Base-by-base conservation (phyloP, 352 stramenopile species). In the Pythium aquatile region DNA sequence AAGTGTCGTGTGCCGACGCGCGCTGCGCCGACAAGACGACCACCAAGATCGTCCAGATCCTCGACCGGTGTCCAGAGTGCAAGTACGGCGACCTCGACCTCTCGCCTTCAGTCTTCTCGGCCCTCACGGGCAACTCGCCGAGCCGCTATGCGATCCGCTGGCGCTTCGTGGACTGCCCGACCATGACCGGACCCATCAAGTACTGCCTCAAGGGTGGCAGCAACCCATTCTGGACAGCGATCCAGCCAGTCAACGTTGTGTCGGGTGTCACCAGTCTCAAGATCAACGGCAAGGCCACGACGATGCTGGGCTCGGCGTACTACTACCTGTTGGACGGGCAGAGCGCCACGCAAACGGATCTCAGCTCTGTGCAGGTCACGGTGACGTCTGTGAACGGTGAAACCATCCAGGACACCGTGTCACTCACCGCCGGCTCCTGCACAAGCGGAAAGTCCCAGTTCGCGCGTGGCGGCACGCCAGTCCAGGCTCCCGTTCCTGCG, bases 21-120 rank as follows among this genome's bases (percentile, higher is more conserved):
- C 68, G 74, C 0, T 92, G 83, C 46, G 35, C 65, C 13, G 72
- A 83, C 63, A 66, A 75, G 51, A 70, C 55, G 40, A 80, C 52
- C 54, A 78, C 68, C 2, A 63, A 81, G 26, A 59, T 84, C 30
- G 75, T 91, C 40, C 76, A 91, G 57, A 75, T 93, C 48, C 65
- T 90, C 10, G 83, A 93, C 65, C 77, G 78, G 3, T 93, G 85
- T 54, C 85, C 85, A 1, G 85, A 91, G 64, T 93, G 85, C 72
- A 66, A 65, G 30, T 46, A 87, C n/a, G 85, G 85, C 35, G 83
- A 88, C 54, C 65, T 82, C 67, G 59, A 86, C 74, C 48, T 89
- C 64, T 91, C 82, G 33, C 78, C 81, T 9, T 78, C 70, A 0
- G 79, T 94, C 30, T 94, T 87, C 69, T 79, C 73, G 40, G 70